Base-by-base conservation (phyloP, 1,139 yeast species). In the Kurtzmaniella quercitrusa region DNA sequence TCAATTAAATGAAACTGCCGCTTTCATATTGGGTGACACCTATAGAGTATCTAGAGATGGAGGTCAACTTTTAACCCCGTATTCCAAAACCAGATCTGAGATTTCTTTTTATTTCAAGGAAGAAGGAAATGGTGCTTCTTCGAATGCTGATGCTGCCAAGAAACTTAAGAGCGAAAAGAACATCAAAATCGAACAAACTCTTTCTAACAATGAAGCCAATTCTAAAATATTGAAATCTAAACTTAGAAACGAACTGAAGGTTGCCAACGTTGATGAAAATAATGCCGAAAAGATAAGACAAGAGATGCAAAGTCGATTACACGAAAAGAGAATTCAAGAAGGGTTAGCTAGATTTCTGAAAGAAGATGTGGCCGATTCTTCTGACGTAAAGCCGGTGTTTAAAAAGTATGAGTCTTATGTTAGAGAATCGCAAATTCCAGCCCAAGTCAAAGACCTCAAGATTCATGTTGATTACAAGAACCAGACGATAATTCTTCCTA, bases 351-450 rank as follows among this genome's bases (percentile, higher is more conserved):
- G 94, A 60, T 87, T 83, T 53, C 82, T 85, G 47, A 82, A 85
- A 41, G 85, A 85, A 11, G 93, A 81, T 62, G 89, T 89, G 3
- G 73, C 78, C 17, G 85, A 79, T 54, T 72, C 78, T 1, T 75
- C 77, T 41, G 94, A 82, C 41, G 75, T 75, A 49, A 82, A 81
- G 51, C 88, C 86, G 9, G 85, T 83, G 25, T 89, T 93, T 71
- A 89, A 88, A 58, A 85, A 87, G 60, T 93, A 88, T 63, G 98
- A 93, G 68, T 90, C 98, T 0, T 93, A 93, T 65, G 82, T 91
- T 40, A 77, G 97, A 55, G 98, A 93, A 59, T 75, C 91, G 6
- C 98, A 93, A 68, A 81, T 93, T 50, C 98, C 98, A 33, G 68
- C 72, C 37, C 79, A 81, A 54, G 95, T 90, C 15, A 79, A 84